phyloP scores from a whole-genome alignment of 768 basidiomycete species.

The Podaxis rugospora region DNA sequence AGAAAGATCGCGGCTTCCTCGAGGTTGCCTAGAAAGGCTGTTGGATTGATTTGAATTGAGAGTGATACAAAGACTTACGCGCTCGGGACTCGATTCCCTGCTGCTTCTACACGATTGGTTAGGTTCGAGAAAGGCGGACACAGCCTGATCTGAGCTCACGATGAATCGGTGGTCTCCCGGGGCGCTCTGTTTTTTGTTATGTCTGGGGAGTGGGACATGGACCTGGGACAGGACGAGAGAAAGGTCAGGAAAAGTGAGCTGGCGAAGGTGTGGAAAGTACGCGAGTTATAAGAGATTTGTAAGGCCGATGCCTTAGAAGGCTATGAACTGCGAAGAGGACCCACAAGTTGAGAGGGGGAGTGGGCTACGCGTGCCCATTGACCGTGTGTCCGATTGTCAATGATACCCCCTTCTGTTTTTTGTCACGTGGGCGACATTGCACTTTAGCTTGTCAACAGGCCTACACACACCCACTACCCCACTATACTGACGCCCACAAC shows the following conservation, averaged over 20 bases:
- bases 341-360: conserved; percentile 3
- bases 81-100: conserved; percentile 48
- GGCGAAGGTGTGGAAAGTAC: not conserved
- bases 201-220: conserved; percentile 9
- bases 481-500: conserved; percentile 10
- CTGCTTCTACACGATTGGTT: conserved; percentile 40
- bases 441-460: not conserved
- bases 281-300: not conserved
- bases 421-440: conserved; percentile 7
- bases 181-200: not conserved
- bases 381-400: not conserved
- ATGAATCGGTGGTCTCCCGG: conserved; percentile 20
- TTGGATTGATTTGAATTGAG: conserved; percentile 1
- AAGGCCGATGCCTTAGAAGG: conserved; percentile 4
- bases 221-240: not conserved
- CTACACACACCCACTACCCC: conserved; percentile 8
- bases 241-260: not conserved
- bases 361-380: conserved; percentile 3
- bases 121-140: not conserved
- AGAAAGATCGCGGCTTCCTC: conserved; percentile 39
- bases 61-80: conserved; percentile 29
- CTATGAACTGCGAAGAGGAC: conserved; percentile 6
- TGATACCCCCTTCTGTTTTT: not conserved
- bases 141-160: conserved; percentile 23
- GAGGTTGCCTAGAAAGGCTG: conserved; percentile 27